Base-by-base conservation (phyloP, 148 eudicot genomes). In the Dysphania ambrosioides region DNA sequence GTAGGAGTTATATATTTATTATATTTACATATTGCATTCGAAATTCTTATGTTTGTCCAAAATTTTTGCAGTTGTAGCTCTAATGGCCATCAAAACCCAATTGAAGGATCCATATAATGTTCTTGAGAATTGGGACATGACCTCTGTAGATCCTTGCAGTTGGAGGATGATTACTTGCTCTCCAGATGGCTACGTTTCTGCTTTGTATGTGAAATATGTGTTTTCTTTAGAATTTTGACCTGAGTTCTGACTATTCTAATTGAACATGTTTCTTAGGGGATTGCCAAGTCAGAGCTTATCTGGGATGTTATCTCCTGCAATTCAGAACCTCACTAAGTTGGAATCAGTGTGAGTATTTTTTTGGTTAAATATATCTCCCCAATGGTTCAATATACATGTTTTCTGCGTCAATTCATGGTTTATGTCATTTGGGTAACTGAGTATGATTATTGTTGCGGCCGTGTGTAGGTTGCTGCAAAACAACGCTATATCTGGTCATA, bases 111-210 rank as follows among this genome's bases (percentile, higher is more conserved):
- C 94, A 66, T 84, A 85, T 71, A 85, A 89, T 80, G 91, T 82
- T 58, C 84, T 93, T 76, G 92, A 89, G 81, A 88, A 80, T 62
- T 93, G 98, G 97, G 98, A 93, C 79, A 80, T 72, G 8, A 85
- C 82, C 49, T 83, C 92, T 55, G 97, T 93, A 18, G 98, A 93
- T 87, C 98, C 98, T 78, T 93, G 98, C 81, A 85, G 92, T 65
- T 93, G 98, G 98, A 87, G 92, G 78, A 93, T 93, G 98, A 82
- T 93, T 57, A 89, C 91, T 59, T 93, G 98, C 75, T 41, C 84
- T 41, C 8, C 66, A 15, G 94, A 91, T 79, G 90, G 95, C 57
- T 83, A 57, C 81, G 98, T 93, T 49, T 86, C 92, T 77, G 80
- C 87, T 68, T 70, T 93, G 98, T 93, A 80, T 87, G 98, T 85